Evolutionary conservation across 495 filamentous ascomycete genomes (phyloP), one percentile per base, ranked within the genome.

Genomic region (Polyplosphaeria fusca): DNA sequence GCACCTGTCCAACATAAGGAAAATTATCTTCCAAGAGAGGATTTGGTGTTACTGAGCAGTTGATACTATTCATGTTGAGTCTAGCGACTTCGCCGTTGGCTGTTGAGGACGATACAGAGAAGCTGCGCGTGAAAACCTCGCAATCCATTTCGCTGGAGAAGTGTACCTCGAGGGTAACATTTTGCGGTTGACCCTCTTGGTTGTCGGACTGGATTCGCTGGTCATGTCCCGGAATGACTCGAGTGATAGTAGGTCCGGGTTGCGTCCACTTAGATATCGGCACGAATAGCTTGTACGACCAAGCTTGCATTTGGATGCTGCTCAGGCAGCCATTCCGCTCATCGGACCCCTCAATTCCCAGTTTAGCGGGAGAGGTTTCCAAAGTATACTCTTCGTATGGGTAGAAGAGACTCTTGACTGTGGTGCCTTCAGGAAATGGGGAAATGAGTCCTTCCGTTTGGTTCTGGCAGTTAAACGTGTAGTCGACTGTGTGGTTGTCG

Each of bases 131-230:
- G 3, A 86, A 72, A 1, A 64, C 66, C 4, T 79, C 68, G 69
- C 85, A 88, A 59, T 84, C 73, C 85, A 87, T 88, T 39, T 76
- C 64, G 0, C 71, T 71, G 1, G 81, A 85, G 69, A 84, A 89
- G 44, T 82, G 78, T 13, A 89, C 49, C 39, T 76, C 68, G 30
- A 86, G 61, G 2, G 74, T 56, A 4, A 84, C 60, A 2, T 67
- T 67, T 35, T 86, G 78, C 5, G 71, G 59, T 38, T 77, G 71
- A 24, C 68, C 71, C 0, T 75, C 67, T 13, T 37, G 52, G 4
- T 74, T 75, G 3, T 70, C 76, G 0, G 84, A 86, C 5, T 78
- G 63, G 0, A 86, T 51, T 1, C 83, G 80, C 0, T 65, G 56
- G 54, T 89, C 86, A 60, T 89, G 86, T 2, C 84, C 83, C 0